These are phyloP conservation scores for Suhomyces tanzawaensis DNA, from an alignment of 805 yeast genomes.

Conservation along the genomic window DNA sequence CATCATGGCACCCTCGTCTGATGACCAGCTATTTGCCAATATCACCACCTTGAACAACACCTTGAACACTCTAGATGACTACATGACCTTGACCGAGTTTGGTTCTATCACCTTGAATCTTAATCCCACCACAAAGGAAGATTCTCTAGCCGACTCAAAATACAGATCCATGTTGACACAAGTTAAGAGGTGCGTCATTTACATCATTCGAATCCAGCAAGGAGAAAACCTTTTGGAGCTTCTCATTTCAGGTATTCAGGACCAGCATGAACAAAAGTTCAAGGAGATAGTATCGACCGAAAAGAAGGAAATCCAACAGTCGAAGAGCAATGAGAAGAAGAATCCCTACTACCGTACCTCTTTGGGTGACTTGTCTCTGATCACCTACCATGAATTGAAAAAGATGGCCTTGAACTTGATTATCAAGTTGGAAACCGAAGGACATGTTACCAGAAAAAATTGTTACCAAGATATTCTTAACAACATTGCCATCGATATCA, in stretches of 20 bases:
- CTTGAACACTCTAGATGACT: constrained; percentile 35
- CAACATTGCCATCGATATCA: constrained; percentile 80
- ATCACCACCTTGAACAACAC: constrained; percentile 41
- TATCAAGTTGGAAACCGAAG: constrained; percentile 69
- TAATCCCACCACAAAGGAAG: constrained; percentile 49
- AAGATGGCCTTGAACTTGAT: constrained; percentile 70
- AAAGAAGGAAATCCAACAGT: constrained; percentile 20
- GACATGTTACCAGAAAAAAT: constrained; percentile 61
- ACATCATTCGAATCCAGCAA: constrained; percentile 79
- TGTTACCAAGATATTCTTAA: constrained; percentile 78
- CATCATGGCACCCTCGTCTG: constrained; percentile 45
- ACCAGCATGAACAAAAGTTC: constrained; percentile 68
- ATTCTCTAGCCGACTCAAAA: constrained; percentile 53
- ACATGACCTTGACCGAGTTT: constrained; percentile 49
- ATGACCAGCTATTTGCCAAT: constrained; percentile 53
- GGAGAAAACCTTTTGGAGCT: constrained; percentile 66
- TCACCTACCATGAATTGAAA: constrained; percentile 73
- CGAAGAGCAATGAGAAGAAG: constrained; percentile 41
- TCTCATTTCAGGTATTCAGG: constrained; percentile 61
- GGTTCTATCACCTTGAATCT: constrained; percentile 55
- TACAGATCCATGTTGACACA: constrained; percentile 62
- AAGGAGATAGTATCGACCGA: constrained; percentile 52
- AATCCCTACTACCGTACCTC: constrained; percentile 46
- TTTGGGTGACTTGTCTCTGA: constrained; percentile 47
- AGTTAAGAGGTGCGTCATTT: constrained; percentile 78